These are phyloP conservation scores for Sphenostylis stenocarpa DNA, from an alignment of 306 rosid genomes.

Conservation along the genomic window DNA sequence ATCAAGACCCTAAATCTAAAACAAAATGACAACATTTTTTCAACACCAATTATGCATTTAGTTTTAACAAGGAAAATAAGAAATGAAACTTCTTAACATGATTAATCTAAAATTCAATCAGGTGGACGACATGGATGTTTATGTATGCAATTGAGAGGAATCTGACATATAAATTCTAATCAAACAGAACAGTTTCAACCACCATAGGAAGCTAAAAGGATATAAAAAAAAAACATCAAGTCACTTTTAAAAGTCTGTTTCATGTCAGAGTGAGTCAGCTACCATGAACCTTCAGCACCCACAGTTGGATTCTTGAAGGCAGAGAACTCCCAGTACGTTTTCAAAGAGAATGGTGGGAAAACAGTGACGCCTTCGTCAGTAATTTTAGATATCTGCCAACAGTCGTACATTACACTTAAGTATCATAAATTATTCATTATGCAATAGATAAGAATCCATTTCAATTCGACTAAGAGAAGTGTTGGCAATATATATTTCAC, in stretches of 20 bases:
- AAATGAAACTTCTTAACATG: too few species aligned
- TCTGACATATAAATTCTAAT: background rate
- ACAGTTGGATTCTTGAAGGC: conserved; percentile 77
- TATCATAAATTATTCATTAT: background rate
- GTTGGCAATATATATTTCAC: too few species aligned
- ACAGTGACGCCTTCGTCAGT: conserved; percentile 73
- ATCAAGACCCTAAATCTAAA: too few species aligned
- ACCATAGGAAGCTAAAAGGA: background rate
- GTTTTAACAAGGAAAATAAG: too few species aligned
- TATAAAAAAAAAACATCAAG: conserved; percentile 6
- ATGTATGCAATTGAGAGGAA: background rate
- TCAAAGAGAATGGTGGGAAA: conserved; percentile 73
- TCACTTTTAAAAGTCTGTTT: conserved; percentile 22
- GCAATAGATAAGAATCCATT: background rate
- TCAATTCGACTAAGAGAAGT: conserved; percentile 1
- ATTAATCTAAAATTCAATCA: background rate
- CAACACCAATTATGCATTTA: too few species aligned
- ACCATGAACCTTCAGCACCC: conserved; percentile 94
- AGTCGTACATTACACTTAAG: background rate
- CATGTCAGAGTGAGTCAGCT: conserved; percentile 33
- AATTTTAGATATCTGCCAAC: conserved; percentile 74
- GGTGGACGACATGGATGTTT: background rate
- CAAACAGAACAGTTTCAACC: conserved; percentile 8
- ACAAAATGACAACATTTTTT: too few species aligned
- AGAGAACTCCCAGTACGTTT: conserved; percentile 82